Percentiles rank a stretch among this genome's conserved stretches.
These are phyloP conservation scores for Penicillium sp. DNA, from an alignment of 2,329 filamentous ascomycete species.

Conservation along the genomic window DNA sequence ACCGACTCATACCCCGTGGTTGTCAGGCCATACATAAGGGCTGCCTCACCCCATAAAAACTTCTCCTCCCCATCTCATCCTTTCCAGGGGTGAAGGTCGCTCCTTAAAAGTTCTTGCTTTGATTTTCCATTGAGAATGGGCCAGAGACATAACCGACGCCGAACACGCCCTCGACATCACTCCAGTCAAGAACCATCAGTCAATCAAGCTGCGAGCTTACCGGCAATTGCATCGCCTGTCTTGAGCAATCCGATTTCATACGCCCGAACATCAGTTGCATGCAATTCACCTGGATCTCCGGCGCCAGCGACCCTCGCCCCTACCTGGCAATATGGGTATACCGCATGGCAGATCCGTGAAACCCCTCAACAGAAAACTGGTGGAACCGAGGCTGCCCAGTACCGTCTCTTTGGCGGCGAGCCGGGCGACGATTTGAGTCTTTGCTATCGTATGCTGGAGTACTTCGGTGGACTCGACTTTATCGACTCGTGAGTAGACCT, in stretches of 20 bases:
- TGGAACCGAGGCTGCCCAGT: constrained; percentile 41
- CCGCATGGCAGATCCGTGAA: constrained; percentile 41
- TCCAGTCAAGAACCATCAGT: constrained; percentile 11
- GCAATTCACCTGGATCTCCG: constrained; percentile 24
- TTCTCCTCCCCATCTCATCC: constrained; percentile 35
- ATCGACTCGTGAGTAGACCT: constrained; percentile 41
- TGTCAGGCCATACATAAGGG: constrained; percentile 14
- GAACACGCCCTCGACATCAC: constrained; percentile 40
- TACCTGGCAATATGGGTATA: constrained; percentile 44
- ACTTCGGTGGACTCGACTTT: constrained; percentile 50
- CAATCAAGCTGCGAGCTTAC: constrained; percentile 5
- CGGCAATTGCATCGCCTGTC: constrained; percentile 7
- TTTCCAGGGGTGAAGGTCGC: constrained; percentile 38
- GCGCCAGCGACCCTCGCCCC: constrained; percentile 32
- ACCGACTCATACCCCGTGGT: not conserved
- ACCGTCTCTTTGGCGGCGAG: constrained; percentile 46
- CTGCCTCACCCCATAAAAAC: constrained; percentile 10
- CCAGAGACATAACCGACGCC: constrained; percentile 48
- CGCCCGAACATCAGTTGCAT: constrained; percentile 21
- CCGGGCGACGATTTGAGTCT: constrained; percentile 45
- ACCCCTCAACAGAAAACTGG: constrained; percentile 27
- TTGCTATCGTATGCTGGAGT: constrained; percentile 51
- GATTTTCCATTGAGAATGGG: constrained; percentile 36
- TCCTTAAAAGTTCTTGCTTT: constrained; percentile 25
- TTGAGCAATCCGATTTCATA: constrained; percentile 7